phyloP scores from a whole-genome alignment of 1,284 basidiomycete genomes.

The Cryptococcus wingfieldii region DNA sequence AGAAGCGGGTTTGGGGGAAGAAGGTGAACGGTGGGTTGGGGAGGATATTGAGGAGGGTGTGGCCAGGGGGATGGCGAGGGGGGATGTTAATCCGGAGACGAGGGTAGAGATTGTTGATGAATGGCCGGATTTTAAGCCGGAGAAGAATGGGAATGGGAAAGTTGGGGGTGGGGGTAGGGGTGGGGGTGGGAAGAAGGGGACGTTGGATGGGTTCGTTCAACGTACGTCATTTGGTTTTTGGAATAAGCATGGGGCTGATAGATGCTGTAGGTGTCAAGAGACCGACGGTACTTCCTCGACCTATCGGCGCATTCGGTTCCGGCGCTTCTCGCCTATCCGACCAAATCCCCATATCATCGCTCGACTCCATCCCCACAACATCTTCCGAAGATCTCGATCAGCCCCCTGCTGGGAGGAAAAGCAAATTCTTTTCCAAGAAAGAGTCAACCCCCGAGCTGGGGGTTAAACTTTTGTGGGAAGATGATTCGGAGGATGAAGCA shows the following conservation, averaged over 20 bases:
- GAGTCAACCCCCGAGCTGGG: conserved; percentile 3
- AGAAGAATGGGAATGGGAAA: neutral
- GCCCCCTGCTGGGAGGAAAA: conserved; percentile 8
- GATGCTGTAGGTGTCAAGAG: conserved; percentile 16
- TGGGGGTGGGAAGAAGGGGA: neutral
- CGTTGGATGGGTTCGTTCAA: conserved; percentile 43
- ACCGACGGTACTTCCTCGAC: conserved; percentile 25
- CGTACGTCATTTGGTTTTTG: conserved; percentile 18
- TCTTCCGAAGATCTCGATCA: neutral
- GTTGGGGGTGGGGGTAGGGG: neutral
- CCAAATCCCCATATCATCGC: conserved; percentile 1
- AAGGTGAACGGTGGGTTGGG: conserved; percentile 71
- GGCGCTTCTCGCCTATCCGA: conserved; percentile 41
- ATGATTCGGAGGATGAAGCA: conserved; percentile 14
- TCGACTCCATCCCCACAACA: neutral
- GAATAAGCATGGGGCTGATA: neutral
- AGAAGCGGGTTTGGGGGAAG: conserved; percentile 55
- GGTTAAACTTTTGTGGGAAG: conserved; percentile 25
- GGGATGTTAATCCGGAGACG: conserved; percentile 73
- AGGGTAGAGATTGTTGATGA: conserved; percentile 70
- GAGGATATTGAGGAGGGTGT: conserved; percentile 47
- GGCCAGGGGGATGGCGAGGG: conserved; percentile 62
- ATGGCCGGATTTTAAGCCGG: conserved; percentile 58
- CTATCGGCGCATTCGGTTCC: conserved; percentile 31
- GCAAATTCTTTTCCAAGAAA: conserved; percentile 33